Conservation (phyloP, 495 filamentous ascomycete genomes). For the Lasiosphaeria ovina region DNA sequence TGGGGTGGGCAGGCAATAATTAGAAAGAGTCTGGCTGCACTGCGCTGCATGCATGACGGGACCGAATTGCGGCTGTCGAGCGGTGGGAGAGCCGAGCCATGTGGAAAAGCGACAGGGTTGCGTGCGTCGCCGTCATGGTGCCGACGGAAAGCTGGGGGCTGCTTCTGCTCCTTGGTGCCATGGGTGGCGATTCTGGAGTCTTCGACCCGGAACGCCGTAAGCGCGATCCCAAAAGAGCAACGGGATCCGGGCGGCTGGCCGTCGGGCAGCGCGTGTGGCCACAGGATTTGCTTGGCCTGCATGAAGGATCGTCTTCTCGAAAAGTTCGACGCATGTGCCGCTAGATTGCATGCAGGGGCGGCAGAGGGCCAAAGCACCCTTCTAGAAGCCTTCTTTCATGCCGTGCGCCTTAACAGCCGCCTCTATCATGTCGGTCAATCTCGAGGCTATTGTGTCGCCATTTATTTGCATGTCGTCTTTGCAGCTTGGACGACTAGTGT, state of each 20-base stretch:
- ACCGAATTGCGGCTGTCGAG: too few species aligned
- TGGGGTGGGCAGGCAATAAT: too few species aligned
- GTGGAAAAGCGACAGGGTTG: too few species aligned
- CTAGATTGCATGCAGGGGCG: slow-evolving; percentile 4
- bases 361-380: slow-evolving; percentile 5
- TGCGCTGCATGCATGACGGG: too few species aligned
- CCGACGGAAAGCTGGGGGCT: background rate
- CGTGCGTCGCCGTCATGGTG: background rate
- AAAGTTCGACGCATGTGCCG: slow-evolving; percentile 6
- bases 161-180: background rate
- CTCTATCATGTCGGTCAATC: background rate
- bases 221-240: background rate
- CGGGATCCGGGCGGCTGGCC: background rate
- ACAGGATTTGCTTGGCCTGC: slow-evolving; percentile 3
- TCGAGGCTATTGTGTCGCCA: background rate
- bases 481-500: background rate
- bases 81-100: too few species aligned
- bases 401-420: slow-evolving; percentile 1
- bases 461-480: background rate
- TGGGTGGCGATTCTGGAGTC: background rate
- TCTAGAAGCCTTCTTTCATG: slow-evolving; percentile 8
- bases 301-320: slow-evolving; percentile 2
- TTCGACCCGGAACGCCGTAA: background rate
- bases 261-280: background rate
- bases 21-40: too few species aligned